Evolutionary conservation across 805 yeast genomes (phyloP), one percentile per base, ranked within the genome.

Genomic region (Tetrapisispora iriomotensis): DNA sequence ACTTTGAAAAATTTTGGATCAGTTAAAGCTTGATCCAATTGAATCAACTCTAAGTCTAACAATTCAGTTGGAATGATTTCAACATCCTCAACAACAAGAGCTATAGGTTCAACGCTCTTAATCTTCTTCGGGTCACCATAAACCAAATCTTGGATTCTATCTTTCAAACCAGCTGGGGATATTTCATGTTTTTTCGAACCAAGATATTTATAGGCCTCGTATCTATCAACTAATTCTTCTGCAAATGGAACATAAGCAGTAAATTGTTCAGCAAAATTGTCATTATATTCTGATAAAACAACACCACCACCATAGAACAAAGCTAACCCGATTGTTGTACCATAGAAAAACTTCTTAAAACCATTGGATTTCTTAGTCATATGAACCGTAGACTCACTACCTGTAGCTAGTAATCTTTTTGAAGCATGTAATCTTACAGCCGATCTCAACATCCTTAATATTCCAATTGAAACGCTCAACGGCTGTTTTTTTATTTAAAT

Each of bases 211-310:
- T 32, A 38, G 8, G 29, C 25, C 23, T 38, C 83, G 38, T 71
- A 63, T 8, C 56, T 49, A 38, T 74, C 73, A 23, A 79, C 69
- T 23, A 72, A 60, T 18, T 61, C 59, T 49, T 77, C 82, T 28
- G 77, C 83, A 37, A 71, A 67, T 15, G 92, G 92, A 33, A 80
- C 72, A 42, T 71, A 72, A 46, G 77, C 78, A 18, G 77, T 67
- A 58, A 77, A 80, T 34, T 66, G 46, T 47, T 80, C 84, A 47
- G 75, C 78, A 54, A 79, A 70, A 14, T 72, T 65, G 47, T 78
- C 82, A 51, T 69, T 69, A 45, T 72, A 62, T 23, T 75, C 62
- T 12, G 86, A 67, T 41, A 70, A 61, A 38, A 71, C 74, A n/a
- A 77, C 71, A 38, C 83, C 85, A 26, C 70, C 76, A 26, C 73